Evolutionary conservation across 2,329 filamentous ascomycete genomes (phyloP), one percentile per base, ranked within the genome.

Genomic region (Trichoderma hamatum): DNA sequence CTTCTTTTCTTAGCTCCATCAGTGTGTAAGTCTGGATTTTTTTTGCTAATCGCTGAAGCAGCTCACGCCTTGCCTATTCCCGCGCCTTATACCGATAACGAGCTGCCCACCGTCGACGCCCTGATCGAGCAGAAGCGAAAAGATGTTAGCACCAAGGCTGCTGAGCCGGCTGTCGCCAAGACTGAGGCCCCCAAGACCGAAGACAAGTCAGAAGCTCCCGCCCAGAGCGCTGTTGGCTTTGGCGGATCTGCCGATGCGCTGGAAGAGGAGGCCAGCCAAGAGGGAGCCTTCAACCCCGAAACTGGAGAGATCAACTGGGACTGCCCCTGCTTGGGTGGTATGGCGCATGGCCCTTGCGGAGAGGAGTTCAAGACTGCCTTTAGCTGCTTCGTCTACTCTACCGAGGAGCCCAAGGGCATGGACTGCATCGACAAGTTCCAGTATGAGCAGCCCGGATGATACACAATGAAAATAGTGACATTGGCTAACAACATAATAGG

Each of bases 301-400:
- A 99, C 96, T 11, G 96, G 96, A 74, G 96, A 99, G 86, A 99
- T 99, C 82, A 99, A 99, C 85, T 99, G 96, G 96, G 96, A 98
- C 79, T 99, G 96, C 81, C 96, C 96, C 19, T 99, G 96, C 80
- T 84, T 99, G 39, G 96, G 96, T 60, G 96, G 96, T 65, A 99
- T 99, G 96, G 96, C 96, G 9, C 83, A 97, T 77, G 96, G 96
- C 0, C 96, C 96, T 66, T 99, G 96, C 78, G 96, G 96, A 59
- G 93, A 96, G 78, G 90, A 98, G 77, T 99, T 99, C 87, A 94
- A 91, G 84, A 90, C 90, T 28, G 96, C 96, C 0, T 99, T 99
- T 76, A 97, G 94, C 87, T 99, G 96, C 83, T 99, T 99, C 76
- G 94, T 99, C n/a, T 96, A 90, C 83, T 97, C 93, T 3, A 89